Base-by-base conservation (phyloP, 352 stramenopile species). In the Lagenidium giganteum region DNA sequence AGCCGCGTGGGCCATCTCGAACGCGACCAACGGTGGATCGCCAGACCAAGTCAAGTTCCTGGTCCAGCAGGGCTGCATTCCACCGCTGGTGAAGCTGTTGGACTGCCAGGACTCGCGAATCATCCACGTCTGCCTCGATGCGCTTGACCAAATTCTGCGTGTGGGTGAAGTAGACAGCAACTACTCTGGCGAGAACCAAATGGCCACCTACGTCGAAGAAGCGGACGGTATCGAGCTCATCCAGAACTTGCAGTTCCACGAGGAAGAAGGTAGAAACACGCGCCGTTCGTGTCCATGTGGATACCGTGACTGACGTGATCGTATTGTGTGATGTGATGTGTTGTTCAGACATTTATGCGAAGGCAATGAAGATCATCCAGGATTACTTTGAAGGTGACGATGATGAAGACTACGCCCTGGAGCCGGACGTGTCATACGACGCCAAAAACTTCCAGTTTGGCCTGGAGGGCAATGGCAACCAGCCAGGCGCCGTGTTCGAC, bases 371-470 rank as follows among this genome's bases (percentile, higher is more conserved):
- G 48, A 97, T 99, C 47, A 76, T 99, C 21, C 92, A 96, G 56
- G 95, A 94, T 21, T 98, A 98, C 75, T 99, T 98, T 67, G 94
- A 95, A 27, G 93, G 95, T 14, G 96, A 98, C 44, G 95, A 98
- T 37, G 96, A 99, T 21, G 96, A 98, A 48, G 84, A 97, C 58
- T 74, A 70, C 21, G 43, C 69, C n/a, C 42, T 74, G 20, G 53
- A 62, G 22, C 75, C 80, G 11, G 59, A 67, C 12, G 74, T 76
- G 40, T 76, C 85, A 42, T 60, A 61, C 32, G 51, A 42, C 7
- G 52, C 63, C 7, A 57, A 67, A 11, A 73, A 91, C 48, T 91
- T 87, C 51, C 46, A 67, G 9, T 93, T 93, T 60, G 74, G 76
- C 7, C 34, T 74, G n/a, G 47, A 42, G 11, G 37, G 33, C 14